phyloP scores from a whole-genome alignment of 169 alveolate species.

The Plasmodium cynomolgi region DNA sequence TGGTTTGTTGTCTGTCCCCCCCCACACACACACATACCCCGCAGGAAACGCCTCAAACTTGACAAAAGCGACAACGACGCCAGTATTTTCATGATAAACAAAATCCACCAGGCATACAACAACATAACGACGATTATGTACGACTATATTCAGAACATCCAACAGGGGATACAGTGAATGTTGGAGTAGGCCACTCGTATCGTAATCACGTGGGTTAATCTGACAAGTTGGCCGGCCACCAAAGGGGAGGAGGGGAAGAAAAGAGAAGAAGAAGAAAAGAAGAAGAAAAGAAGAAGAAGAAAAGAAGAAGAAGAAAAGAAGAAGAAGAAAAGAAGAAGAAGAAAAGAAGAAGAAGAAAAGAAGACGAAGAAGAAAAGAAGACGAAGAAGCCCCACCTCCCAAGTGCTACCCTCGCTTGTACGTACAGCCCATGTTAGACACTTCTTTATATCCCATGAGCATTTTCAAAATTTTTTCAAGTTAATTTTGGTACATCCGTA shows the following conservation, averaged over 20 bases:
- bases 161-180: conserved; percentile 57
- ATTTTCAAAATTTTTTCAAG: neutral
- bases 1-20: neutral
- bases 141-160: conserved; percentile 71
- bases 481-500: neutral
- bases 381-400: neutral
- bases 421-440: neutral
- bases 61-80: conserved; percentile 74
- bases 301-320: no score
- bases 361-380: no score
- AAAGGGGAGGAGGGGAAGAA: neutral
- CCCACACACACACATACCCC: neutral
- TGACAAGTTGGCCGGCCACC: neutral
- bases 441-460: neutral
- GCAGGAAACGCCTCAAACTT: conserved; percentile 48
- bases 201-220: neutral
- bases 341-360: no score
- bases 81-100: conserved; percentile 67
- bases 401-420: neutral
- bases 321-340: no score
- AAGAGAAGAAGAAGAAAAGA: no score
- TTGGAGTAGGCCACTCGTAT: neutral
- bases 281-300: no score
- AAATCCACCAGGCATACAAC: conserved; percentile 72
- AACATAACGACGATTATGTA: conserved; percentile 73